A percentile compares a stretch with the other conserved stretches of the same genome.
These are phyloP conservation scores for Curvularia sp. DNA, from an alignment of 2,329 filamentous ascomycete genomes.

Conservation along the genomic window DNA sequence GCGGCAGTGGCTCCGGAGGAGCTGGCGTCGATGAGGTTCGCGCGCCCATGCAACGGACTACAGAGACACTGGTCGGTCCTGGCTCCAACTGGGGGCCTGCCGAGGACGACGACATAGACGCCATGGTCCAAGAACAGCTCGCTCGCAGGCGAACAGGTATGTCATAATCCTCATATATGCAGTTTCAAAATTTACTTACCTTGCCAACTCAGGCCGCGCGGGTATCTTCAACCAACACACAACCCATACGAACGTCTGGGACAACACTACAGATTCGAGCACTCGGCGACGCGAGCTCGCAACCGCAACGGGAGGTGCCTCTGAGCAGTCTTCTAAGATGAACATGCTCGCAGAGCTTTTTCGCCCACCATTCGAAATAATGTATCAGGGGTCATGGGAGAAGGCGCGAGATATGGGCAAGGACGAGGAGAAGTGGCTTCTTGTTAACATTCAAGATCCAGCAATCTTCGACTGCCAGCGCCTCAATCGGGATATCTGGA, in stretches of 20 bases:
- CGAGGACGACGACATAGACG: slow-evolving; percentile 61
- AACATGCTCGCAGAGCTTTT: slow-evolving; percentile 89
- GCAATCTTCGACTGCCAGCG: slow-evolving; percentile 94
- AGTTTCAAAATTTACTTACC: slow-evolving; percentile 37
- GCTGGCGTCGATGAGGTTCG: slow-evolving; percentile 68
- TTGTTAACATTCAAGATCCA: slow-evolving; percentile 94
- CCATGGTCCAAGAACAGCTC: slow-evolving; percentile 71
- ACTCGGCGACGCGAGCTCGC: slow-evolving; percentile 62
- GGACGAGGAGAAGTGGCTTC: slow-evolving; percentile 87
- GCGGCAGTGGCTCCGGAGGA: slow-evolving; percentile 52
- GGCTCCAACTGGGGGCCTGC: slow-evolving; percentile 60
- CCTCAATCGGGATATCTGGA: slow-evolving; percentile 95
- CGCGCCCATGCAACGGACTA: slow-evolving; percentile 88
- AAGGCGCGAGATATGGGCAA: slow-evolving; percentile 84
- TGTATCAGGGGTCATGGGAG: slow-evolving; percentile 81
- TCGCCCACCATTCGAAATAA: slow-evolving; percentile 88
- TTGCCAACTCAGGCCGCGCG: slow-evolving; percentile 46
- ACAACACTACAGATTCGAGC: slow-evolving; percentile 57
- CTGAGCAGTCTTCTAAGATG: slow-evolving; percentile 71
- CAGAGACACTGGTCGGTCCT: slow-evolving; percentile 87
- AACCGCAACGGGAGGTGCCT: slow-evolving; percentile 69
- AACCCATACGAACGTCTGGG: slow-evolving; percentile 64
- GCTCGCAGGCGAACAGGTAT: slow-evolving; percentile 53
- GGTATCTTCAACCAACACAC: slow-evolving; percentile 75
- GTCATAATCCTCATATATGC: slow-evolving; percentile 18